These are phyloP conservation scores for Aspergillus sp. DNA, from an alignment of 2,329 filamentous ascomycete species.

Conservation along the genomic window DNA sequence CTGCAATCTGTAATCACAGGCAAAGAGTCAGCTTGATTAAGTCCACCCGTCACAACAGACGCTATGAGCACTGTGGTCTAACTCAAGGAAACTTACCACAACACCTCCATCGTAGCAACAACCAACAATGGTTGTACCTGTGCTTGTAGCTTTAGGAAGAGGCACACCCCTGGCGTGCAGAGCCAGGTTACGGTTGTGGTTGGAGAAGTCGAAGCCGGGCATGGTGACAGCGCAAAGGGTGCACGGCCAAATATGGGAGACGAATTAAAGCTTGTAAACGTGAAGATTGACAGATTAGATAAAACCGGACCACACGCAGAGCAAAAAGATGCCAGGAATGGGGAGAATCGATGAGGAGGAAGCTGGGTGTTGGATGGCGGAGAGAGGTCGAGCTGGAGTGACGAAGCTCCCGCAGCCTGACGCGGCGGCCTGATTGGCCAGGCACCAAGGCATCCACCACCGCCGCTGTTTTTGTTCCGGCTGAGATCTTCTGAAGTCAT, in stretches of 20 bases:
- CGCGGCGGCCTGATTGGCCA: slow-evolving; percentile 13
- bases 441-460: slow-evolving; percentile 10
- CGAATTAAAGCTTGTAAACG: too few species aligned
- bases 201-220: slow-evolving; percentile 98
- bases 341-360: slow-evolving; percentile 10
- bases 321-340: not conserved
- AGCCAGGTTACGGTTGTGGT: slow-evolving; percentile 98
- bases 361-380: slow-evolving; percentile 9
- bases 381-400: slow-evolving; percentile 28
- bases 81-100: slow-evolving; percentile 58
- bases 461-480: slow-evolving; percentile 17
- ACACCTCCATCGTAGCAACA: slow-evolving; percentile 96
- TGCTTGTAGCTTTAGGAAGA: slow-evolving; percentile 95
- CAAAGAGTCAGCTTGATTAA: slow-evolving; percentile 12
- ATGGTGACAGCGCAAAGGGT: slow-evolving; percentile 52
- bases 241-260: slow-evolving; percentile 25
- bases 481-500: not conserved
- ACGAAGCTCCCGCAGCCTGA: slow-evolving; percentile 40
- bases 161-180: slow-evolving; percentile 92
- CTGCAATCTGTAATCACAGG: slow-evolving; percentile 66
- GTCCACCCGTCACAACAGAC: too few species aligned
- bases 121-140: slow-evolving; percentile 96
- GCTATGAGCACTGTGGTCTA: too few species aligned
- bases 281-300: too few species aligned
- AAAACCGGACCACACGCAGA: not conserved